These are phyloP conservation scores for Heritiera fomes DNA, from an alignment of 345 rosid genomes.

Conservation along the genomic window DNA sequence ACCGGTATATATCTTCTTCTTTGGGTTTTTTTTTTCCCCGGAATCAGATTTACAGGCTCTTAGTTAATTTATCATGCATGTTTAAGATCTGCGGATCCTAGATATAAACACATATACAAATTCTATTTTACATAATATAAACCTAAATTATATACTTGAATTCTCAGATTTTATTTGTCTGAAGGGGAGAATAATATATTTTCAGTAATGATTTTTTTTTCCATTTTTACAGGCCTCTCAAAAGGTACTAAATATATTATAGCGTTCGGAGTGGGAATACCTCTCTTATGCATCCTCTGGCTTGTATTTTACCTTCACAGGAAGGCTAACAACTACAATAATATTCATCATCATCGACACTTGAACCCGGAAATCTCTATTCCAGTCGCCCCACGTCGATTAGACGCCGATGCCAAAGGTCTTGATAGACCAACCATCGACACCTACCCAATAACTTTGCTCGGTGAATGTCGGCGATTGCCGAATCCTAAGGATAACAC, in stretches of 20 bases:
- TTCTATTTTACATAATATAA: no score
- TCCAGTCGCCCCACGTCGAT: not conserved
- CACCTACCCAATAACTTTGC: conserved; percentile 8
- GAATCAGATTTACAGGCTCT: no score
- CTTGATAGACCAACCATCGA: conserved; percentile 1
- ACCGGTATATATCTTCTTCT: not conserved
- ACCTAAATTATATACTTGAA: no score
- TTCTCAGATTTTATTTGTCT: no score
- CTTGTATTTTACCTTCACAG: not conserved
- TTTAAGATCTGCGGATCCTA: no score
- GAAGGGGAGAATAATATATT: no score
- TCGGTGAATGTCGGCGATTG: not conserved
- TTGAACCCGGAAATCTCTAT: not conserved
- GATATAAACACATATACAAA: no score
- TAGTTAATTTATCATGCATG: no score
- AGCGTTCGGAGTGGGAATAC: not conserved
- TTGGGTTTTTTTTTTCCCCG: no score
- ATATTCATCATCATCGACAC: not conserved
- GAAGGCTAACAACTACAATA: not conserved
- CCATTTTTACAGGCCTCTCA: not conserved
- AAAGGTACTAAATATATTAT: not conserved
- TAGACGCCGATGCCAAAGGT: not conserved
- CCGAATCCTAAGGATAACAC: not conserved
- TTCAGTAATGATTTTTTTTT: no score
- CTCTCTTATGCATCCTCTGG: not conserved